phyloP scores from a whole-genome alignment of 345 rosid species.

The Arabis hirsuta region DNA sequence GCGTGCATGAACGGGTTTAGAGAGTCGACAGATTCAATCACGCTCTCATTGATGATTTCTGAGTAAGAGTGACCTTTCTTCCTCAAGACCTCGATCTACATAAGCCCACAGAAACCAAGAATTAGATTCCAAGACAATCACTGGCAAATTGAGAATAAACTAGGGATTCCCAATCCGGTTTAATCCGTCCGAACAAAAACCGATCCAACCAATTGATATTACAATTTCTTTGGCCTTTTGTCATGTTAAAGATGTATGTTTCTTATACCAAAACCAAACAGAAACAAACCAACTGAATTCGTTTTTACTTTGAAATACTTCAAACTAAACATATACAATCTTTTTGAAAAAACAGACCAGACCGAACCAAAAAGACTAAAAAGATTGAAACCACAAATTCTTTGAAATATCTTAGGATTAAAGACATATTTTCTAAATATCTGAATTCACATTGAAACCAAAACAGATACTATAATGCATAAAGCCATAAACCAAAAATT shows the following conservation, averaged over 20 bases:
- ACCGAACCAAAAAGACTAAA: not conserved
- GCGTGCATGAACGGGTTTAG: constrained; percentile 97
- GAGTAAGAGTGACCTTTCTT: constrained; percentile 97
- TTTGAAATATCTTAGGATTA: not conserved
- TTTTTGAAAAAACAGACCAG: not conserved
- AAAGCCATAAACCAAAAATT: not conserved
- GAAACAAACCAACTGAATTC: not conserved
- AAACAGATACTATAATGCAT: not conserved
- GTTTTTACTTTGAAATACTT: not conserved
- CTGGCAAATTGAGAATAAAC: not conserved
- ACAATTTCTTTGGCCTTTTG: not conserved
- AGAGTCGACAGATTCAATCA: constrained; percentile 93
- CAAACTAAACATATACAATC: not conserved
- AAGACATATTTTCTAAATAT: not conserved
- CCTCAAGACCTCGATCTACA: constrained; percentile 87
- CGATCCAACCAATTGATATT: too few relatives aligned
- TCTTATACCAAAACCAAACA: not conserved
- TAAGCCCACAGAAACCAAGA: constrained; percentile 1
- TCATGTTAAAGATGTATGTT: not conserved
- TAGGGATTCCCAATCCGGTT: not conserved
- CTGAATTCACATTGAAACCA: not conserved
- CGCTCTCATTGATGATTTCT: constrained; percentile 90
- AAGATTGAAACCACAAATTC: not conserved
- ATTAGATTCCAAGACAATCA: constrained; percentile 1
- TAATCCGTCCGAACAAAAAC: not conserved